These are phyloP conservation scores for Sporisorium reilianum DNA, from an alignment of 1,284 basidiomycete species.

Conservation along the genomic window DNA sequence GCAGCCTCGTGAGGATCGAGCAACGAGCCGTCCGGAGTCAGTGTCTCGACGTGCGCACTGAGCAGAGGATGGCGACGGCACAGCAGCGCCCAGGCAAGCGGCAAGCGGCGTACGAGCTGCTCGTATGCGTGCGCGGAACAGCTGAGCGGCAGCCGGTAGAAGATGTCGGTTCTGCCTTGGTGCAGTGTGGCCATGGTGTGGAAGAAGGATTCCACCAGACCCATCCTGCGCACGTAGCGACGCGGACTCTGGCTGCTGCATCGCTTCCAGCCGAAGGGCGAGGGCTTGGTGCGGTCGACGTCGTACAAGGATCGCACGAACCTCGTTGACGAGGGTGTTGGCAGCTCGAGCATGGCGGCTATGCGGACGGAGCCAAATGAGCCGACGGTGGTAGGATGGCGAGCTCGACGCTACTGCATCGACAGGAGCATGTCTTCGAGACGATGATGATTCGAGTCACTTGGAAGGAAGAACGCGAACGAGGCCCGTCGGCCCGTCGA, in stretches of 20 bases:
- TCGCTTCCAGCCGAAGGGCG: conserved; percentile 44
- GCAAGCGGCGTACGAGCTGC: conserved; percentile 28
- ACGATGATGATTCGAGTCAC: background rate
- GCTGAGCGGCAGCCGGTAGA: conserved; percentile 36
- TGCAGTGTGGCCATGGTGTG: conserved; percentile 47
- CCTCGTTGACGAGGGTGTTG: conserved; percentile 19
- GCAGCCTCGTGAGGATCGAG: conserved; percentile 32
- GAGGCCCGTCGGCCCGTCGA: background rate
- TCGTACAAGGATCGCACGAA: conserved; percentile 43
- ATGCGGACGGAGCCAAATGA: background rate
- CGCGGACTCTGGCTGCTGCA: conserved; percentile 9
- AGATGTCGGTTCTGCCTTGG: conserved; percentile 50
- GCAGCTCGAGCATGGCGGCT: conserved; percentile 28
- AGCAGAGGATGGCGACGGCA: conserved; percentile 47
- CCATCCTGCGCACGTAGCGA: conserved; percentile 44
- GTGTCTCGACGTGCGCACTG: conserved; percentile 23
- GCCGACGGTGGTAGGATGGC: too few relatives aligned
- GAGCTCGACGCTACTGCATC: background rate
- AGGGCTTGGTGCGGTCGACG: conserved; percentile 38
- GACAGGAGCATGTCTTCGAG: background rate
- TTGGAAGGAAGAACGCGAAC: background rate
- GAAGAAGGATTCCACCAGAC: conserved; percentile 51
- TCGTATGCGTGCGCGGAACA: conserved; percentile 19
- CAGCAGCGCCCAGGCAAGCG: conserved; percentile 43
- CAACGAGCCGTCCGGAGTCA: conserved; percentile 25